Percentiles rank a stretch among this genome's conserved stretches.
These are phyloP conservation scores for Cryptomeria japonica DNA, from an alignment of 75 land plant species.

Conservation along the genomic window DNA sequence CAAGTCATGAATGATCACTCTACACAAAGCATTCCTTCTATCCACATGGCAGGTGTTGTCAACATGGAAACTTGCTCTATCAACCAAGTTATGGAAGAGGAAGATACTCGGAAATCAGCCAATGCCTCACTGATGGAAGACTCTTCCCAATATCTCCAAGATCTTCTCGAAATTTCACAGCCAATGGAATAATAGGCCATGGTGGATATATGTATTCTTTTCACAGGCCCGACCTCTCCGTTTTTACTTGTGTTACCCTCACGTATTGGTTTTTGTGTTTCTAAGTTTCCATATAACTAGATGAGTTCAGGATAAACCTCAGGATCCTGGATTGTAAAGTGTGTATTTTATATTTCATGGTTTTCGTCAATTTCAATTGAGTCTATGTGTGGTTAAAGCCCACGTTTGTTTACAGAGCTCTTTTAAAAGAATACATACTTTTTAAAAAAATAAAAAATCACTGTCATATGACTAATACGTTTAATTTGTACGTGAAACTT, in stretches of 20 bases:
- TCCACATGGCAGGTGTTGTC: neutral
- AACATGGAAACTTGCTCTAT: neutral
- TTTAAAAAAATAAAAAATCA: neutral
- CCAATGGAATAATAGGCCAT: neutral
- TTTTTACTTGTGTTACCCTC: neutral
- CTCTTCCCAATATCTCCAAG: neutral
- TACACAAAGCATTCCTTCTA: neutral
- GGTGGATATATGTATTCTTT: neutral
- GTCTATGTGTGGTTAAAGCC: neutral
- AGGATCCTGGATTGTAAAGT: neutral
- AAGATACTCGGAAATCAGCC: neutral
- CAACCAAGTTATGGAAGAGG: neutral
- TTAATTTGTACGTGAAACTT: neutral
- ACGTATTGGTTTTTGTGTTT: neutral
- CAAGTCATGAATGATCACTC: neutral
- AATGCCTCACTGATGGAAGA: neutral
- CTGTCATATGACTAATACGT: neutral
- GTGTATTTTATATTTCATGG: neutral
- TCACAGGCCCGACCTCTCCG: no score
- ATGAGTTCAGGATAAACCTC: neutral
- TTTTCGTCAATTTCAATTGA: neutral
- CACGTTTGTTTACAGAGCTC: neutral
- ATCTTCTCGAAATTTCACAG: neutral
- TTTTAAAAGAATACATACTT: neutral
- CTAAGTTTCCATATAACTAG: neutral